Base-by-base conservation (phyloP, 176 grass and related monocot genomes). In the Dendrocalamus sinicus region DNA sequence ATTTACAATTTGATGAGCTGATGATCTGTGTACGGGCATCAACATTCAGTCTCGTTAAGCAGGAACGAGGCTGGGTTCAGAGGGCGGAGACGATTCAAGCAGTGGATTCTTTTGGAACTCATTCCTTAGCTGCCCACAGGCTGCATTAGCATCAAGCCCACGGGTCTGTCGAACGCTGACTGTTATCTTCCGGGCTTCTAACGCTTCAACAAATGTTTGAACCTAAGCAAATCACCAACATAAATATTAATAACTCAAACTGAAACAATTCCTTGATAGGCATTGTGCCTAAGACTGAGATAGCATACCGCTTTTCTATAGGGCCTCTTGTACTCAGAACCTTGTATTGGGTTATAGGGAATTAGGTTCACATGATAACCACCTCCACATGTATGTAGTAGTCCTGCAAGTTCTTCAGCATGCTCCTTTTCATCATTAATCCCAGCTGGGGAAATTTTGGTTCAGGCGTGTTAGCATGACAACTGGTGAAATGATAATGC, bases 321-420 rank as follows among this genome's bases (percentile, higher is more conserved):
- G 9, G 96, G 96, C 68, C 96, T 95, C 88, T 91, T 89, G 86
- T 94, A 98, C 48, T 94, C 96, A 44, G 96, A 98, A 23, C 88
- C 93, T 91, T 95, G 86, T 59, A 98, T 92, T 13, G 93, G 96
- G 82, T 98, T 98, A 76, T 92, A 98, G 51, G 96, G 96, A 61
- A 98, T 98, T 76, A 98, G 61, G 75, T 98, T 98, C 70, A 98
- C 96, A 64, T 98, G 96, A 86, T 95, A 95, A 61, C 96, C 91
- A 17, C 91, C 70, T 26, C 96, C 96, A 60, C 84, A 94, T 6
- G 44, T 59, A 70, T 69, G 86, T 66, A 98, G 84, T 52, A 98
- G 53, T 45, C 88, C 84, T 59, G 93, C 91, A 17, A 98, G 88
- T 80, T 98, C 93, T 79, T 75, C 79, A 0, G 96, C 93, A 58